Percentiles rank a stretch among this genome's conserved stretches.
phyloP scores from a whole-genome alignment of 768 basidiomycete species.

The Russula dissimulans region DNA sequence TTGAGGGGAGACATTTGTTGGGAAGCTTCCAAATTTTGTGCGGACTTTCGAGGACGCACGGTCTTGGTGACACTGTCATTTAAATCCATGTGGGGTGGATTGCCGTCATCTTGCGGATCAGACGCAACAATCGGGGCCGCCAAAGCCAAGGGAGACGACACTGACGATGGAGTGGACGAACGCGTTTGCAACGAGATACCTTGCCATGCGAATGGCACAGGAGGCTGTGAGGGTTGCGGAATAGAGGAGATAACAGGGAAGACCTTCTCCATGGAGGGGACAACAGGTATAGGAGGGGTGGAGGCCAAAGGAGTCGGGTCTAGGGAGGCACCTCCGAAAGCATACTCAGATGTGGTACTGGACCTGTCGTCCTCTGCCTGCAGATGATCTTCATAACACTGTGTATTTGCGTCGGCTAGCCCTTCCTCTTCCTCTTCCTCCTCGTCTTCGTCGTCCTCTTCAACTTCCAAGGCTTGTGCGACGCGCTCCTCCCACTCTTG shows the following conservation, averaged over 20 bases:
- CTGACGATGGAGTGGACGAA: constrained; percentile 81
- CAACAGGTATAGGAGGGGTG: constrained; percentile 32
- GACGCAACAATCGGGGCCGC: constrained; percentile 78
- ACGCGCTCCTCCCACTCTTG: constrained; percentile 95
- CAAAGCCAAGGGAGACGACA: constrained; percentile 79
- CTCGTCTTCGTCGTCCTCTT: constrained; percentile 45
- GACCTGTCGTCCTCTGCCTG: constrained; percentile 39
- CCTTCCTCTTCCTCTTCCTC: constrained; percentile 25
- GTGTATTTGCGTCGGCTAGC: constrained; percentile 17
- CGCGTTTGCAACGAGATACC: constrained; percentile 51
- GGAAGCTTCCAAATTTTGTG: constrained; percentile 56
- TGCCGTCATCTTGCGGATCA: constrained; percentile 42
- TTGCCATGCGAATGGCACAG: constrained; percentile 32
- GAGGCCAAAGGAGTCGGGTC: constrained; percentile 68
- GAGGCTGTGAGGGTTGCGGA: constrained; percentile 25
- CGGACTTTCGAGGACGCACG: constrained; percentile 56
- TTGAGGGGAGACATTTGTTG: constrained; percentile 60
- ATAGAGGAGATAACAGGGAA: constrained; percentile 17
- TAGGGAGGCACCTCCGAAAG: constrained; percentile 39
- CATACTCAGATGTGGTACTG: constrained; percentile 59
- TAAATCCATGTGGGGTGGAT: constrained; percentile 56
- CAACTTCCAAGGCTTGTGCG: constrained; percentile 49
- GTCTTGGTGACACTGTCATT: constrained; percentile 42
- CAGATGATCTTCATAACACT: constrained; percentile 18
- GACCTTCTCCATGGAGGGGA: constrained; percentile 13